Conservation (phyloP, 805 yeast species). For the Myxozyma vanderwaltii region DNA sequence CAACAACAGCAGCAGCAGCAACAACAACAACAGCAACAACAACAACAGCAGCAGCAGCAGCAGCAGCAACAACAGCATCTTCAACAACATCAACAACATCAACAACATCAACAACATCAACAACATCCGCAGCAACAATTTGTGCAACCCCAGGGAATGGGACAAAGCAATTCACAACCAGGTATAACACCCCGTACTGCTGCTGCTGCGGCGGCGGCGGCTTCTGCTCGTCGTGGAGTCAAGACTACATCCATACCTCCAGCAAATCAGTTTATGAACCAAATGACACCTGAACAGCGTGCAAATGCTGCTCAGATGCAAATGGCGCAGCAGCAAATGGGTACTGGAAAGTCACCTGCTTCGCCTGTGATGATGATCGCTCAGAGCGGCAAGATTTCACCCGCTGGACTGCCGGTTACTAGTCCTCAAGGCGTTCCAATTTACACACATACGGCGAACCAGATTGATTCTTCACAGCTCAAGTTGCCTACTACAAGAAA, state of each 20-base stretch:
- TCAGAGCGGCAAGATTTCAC: slow-evolving; percentile 11
- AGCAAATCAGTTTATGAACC: slow-evolving; percentile 10
- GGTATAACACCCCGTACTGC: not conserved
- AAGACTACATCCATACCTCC: slow-evolving; percentile 1
- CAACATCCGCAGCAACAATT: slow-evolving; percentile 17
- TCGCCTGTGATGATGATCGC: not conserved
- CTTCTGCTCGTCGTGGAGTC: slow-evolving; percentile 13
- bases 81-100: slow-evolving; percentile 12
- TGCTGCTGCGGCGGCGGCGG: slow-evolving; percentile 7
- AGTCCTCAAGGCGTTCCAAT: slow-evolving; percentile 33
- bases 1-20: slow-evolving; percentile 10
- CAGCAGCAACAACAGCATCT: slow-evolving; percentile 10
- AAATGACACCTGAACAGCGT: slow-evolving; percentile 12
- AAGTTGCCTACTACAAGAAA: slow-evolving; percentile 26
- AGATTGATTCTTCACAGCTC: slow-evolving; percentile 24
- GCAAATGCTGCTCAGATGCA: slow-evolving; percentile 8
- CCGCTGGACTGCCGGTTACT: slow-evolving; percentile 6
- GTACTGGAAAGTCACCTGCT: slow-evolving; percentile 1
- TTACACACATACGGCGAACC: slow-evolving; percentile 18
- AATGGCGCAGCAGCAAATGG: slow-evolving; percentile 4
- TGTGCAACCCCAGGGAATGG: slow-evolving; percentile 2
- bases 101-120: too few relatives aligned
- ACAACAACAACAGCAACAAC: too few relatives aligned
- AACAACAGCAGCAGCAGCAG: slow-evolving; percentile 13
- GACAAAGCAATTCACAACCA: not conserved